These are phyloP conservation scores for Alnus glutinosa DNA, from an alignment of 306 rosid genomes.

Conservation along the genomic window DNA sequence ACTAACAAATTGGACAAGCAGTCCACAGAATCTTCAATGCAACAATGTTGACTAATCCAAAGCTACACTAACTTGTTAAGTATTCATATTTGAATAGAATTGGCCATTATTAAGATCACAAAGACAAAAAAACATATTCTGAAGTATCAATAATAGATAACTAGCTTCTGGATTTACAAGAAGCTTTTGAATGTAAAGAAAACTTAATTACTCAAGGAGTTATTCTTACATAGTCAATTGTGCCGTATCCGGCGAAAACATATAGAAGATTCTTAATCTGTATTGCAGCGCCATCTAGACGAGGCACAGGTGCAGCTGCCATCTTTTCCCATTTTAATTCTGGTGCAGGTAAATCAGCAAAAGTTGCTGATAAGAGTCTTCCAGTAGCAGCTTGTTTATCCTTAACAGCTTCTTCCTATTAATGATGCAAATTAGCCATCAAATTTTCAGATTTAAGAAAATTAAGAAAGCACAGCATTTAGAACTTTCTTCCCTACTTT, in stretches of 20 bases:
- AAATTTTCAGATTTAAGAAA: not conserved
- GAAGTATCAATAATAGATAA: not conserved
- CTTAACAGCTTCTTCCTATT: slow-evolving; percentile 23
- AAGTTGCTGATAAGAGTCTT: slow-evolving; percentile 67
- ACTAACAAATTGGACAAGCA: not conserved
- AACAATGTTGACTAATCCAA: not conserved
- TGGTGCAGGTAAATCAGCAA: slow-evolving; percentile 81
- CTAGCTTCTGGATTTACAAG: not conserved
- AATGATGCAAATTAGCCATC: not conserved
- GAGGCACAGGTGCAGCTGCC: slow-evolving; percentile 81
- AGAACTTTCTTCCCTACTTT: not conserved
- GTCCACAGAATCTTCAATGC: not conserved
- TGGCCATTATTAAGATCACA: slow-evolving; percentile 6
- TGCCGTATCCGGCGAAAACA: slow-evolving; percentile 89
- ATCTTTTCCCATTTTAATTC: slow-evolving; percentile 71
- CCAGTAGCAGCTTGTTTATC: slow-evolving; percentile 22
- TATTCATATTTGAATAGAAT: not conserved
- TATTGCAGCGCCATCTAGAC: slow-evolving; percentile 90
- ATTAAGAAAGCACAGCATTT: not conserved
- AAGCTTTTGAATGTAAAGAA: not conserved
- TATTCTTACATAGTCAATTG: slow-evolving; percentile 58
- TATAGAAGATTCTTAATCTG: slow-evolving; percentile 76
- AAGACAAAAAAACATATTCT: not conserved
- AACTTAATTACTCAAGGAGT: not conserved
- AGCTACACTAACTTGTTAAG: not conserved